These are phyloP conservation scores for Trametes pubescens DNA, from an alignment of 1,284 basidiomycete genomes.

Conservation along the genomic window DNA sequence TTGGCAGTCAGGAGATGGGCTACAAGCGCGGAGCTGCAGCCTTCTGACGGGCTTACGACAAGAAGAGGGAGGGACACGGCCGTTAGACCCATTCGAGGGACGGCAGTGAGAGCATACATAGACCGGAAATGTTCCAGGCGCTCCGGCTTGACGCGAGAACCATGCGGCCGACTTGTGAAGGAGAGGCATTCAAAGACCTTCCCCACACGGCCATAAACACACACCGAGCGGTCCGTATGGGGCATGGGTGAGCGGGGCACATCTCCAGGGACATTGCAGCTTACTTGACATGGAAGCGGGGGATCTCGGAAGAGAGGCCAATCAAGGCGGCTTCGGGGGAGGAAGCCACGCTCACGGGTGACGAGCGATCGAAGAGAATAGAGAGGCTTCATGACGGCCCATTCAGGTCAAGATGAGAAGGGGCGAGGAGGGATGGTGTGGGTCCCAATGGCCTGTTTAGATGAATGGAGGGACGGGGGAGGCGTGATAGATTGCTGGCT, in stretches of 20 bases:
- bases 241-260: slow-evolving; percentile 1
- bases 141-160: slow-evolving; percentile 15
- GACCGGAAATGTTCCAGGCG: slow-evolving; percentile 11
- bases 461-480: background rate
- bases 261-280: slow-evolving; percentile 15
- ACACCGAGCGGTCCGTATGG: background rate
- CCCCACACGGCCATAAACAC: background rate
- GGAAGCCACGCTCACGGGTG: background rate
- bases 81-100: slow-evolving; percentile 15
- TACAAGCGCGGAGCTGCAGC: background rate
- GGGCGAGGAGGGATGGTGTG: background rate
- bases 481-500: slow-evolving; percentile 22
- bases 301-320: slow-evolving; percentile 5
- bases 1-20: background rate
- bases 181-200: background rate
- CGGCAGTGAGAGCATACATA: slow-evolving; percentile 9
- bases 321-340: slow-evolving; percentile 9
- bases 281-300: slow-evolving; percentile 24
- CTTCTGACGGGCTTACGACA: slow-evolving; percentile 20
- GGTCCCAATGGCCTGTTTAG: background rate
- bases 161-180: background rate
- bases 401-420: background rate
- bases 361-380: background rate
- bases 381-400: background rate
- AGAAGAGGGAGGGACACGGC: background rate